Conservation (phyloP, 345 rosid genomes). For the Carallia brachiata region DNA sequence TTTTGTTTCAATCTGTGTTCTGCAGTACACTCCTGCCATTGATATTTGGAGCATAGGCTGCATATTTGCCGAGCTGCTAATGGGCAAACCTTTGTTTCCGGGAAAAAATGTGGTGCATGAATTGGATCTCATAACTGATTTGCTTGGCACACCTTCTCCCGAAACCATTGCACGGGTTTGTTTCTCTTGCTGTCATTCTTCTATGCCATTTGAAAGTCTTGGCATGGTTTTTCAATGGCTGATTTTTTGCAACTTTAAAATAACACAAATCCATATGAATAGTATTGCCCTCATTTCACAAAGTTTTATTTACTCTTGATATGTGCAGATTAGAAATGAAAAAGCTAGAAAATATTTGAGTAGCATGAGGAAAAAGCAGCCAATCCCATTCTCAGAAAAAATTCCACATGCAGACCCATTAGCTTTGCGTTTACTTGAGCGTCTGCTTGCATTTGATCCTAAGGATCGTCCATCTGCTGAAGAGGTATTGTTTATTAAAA, state of each 20-base stretch:
- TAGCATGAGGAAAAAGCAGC: conserved; percentile 67
- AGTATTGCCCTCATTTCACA: conserved; percentile 3
- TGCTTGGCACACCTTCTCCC: conserved; percentile 89
- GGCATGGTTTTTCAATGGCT: conserved; percentile 21
- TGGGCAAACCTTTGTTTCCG: conserved; percentile 88
- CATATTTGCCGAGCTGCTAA: conserved; percentile 91
- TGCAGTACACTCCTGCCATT: conserved; percentile 98
- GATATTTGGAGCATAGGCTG: conserved; percentile 99
- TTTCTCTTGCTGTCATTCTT: conserved; percentile 13
- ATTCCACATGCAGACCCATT: conserved; percentile 34
- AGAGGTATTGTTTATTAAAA: conserved; percentile 50
- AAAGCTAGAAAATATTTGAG: conserved; percentile 88
- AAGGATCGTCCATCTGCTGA: conserved; percentile 91
- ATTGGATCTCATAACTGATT: conserved; percentile 88
- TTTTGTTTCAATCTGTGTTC: conserved; percentile 14
- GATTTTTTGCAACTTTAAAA: background rate
- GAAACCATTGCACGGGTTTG: conserved; percentile 81
- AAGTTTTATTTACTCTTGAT: conserved; percentile 23
- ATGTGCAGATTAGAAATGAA: conserved; percentile 82
- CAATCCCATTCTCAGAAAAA: conserved; percentile 24
- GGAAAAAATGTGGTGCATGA: conserved; percentile 95
- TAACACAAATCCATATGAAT: conserved; percentile 2
- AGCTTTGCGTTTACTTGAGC: conserved; percentile 76
- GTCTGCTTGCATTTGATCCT: conserved; percentile 92
- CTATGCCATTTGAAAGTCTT: conserved; percentile 20